Evolutionary conservation across 2,329 filamentous ascomycete species (phyloP), one percentile per base, ranked within the genome.

Genomic region (Aspergillus sp.): DNA sequence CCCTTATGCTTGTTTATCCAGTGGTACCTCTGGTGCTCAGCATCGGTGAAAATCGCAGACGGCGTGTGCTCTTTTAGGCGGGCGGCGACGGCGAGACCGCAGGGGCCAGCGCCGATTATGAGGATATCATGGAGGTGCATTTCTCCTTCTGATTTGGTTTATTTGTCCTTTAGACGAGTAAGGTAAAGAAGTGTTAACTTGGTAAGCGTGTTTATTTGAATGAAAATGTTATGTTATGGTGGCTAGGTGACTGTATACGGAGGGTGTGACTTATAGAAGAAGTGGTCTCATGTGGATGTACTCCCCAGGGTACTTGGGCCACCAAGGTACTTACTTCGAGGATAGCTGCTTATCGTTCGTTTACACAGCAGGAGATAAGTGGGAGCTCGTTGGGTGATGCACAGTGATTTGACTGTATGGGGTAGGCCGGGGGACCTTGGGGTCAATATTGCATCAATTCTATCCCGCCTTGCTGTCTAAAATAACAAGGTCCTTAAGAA

Each of bases 11-110:
- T 87, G 57, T 81, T 82, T 56, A 91, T 87, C 87, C 89, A 92
- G 71, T 90, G 86, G 70, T 90, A 93, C n/a, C 90, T 82, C 43
- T 88, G 85, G 67, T 93, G 90, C 68, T 93, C 90, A 64, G 90
- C 89, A 68, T 93, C 90, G 0, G 90, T 93, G 74, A 93, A 93
- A 52, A 92, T 84, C 1, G 90, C 89, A 0, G 88, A 90, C 0
- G 90, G 90, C 0, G 88, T 89, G 55, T 82, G 80, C 73, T 93
- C 90, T 43, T 84, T 82, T 1, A 93, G 81, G 4, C 90, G 83
- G 1, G 89, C 86, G 8, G 90, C 89, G 6, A 89, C 84, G 5
- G 88, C 89, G 3, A 93, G 84, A 4, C 90, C 89, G 62, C 86
- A 89, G 4, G 90, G 89, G 0, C 90, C 90, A 6, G 86, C 89